These are phyloP conservation scores for Irpex lacteus DNA, from an alignment of 1,284 basidiomycete species.

Conservation along the genomic window DNA sequence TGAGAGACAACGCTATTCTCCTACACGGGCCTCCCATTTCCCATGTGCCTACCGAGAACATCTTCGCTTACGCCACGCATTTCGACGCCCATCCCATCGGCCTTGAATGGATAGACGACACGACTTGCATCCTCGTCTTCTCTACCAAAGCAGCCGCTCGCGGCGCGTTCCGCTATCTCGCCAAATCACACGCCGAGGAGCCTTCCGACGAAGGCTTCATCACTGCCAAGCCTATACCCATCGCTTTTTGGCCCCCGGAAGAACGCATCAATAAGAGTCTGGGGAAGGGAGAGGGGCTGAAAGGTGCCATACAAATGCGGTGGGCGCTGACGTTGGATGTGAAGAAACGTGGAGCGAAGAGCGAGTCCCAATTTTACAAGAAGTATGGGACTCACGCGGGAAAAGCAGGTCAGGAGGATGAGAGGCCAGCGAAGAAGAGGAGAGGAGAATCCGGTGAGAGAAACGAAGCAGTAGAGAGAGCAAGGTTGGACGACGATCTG, in stretches of 20 bases:
- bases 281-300: conserved; percentile 60
- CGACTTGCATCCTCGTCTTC: conserved; percentile 74
- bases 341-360: conserved; percentile 69
- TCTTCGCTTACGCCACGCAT: conserved; percentile 76
- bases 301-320: conserved; percentile 63
- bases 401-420: conserved; percentile 38
- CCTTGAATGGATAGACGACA: conserved; percentile 79
- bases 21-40: conserved; percentile 67
- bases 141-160: conserved; percentile 50
- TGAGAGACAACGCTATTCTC: conserved; percentile 67
- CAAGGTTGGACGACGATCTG: conserved; percentile 54
- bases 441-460: conserved; percentile 33
- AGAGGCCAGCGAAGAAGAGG: conserved; percentile 31
- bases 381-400: conserved; percentile 67
- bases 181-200: conserved; percentile 47
- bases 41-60: conserved; percentile 62
- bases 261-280: conserved; percentile 68
- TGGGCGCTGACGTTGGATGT: conserved; percentile 68
- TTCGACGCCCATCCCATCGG: conserved; percentile 67
- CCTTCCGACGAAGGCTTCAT: conserved; percentile 55
- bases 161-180: conserved; percentile 46
- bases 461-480: conserved; percentile 33
- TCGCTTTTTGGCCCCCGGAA: conserved; percentile 74
- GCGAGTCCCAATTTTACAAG: conserved; percentile 70
- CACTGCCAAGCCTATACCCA: conserved; percentile 63